Conservation (phyloP, 2,329 filamentous ascomycete species). For the Aureobasidium vineae region DNA sequence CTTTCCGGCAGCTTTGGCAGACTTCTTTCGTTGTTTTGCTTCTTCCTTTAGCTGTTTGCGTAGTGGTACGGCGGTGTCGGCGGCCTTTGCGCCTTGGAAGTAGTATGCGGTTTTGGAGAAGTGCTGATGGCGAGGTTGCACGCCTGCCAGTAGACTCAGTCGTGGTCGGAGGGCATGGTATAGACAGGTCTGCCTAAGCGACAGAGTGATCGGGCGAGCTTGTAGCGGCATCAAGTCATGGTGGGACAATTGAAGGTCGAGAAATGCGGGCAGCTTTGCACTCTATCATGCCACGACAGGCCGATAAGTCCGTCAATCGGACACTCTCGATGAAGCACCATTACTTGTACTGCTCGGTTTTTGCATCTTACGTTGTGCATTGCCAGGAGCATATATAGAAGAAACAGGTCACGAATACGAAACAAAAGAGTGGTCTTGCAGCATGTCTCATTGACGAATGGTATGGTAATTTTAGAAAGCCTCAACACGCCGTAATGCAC, state of each 20-base stretch:
- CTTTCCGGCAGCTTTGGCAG: constrained; percentile 31
- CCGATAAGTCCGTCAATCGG: not conserved
- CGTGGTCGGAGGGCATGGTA: constrained; percentile 11
- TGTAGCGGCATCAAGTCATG: constrained; percentile 26
- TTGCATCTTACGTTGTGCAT: too few species aligned
- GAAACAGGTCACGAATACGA: not conserved
- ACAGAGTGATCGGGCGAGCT: constrained; percentile 9
- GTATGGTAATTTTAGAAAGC: constrained; percentile 27
- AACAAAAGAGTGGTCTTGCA: constrained; percentile 19
- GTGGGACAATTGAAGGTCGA: not conserved
- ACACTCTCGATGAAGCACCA: not conserved
- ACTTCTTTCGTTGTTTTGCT: constrained; percentile 38
- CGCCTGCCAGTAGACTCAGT: not conserved
- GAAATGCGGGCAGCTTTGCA: constrained; percentile 16
- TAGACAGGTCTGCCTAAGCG: constrained; percentile 8
- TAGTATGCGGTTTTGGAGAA: not conserved
- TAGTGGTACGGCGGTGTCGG: constrained; percentile 34
- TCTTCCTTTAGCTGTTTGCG: constrained; percentile 46
- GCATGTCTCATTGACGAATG: constrained; percentile 28
- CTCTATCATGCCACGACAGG: constrained; percentile 2
- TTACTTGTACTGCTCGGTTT: not conserved
- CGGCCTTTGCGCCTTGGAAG: constrained; percentile 20
- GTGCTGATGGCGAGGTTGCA: not conserved
- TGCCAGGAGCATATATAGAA: not conserved
- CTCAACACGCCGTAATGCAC: constrained; percentile 26